Conservation (phyloP, 2,329 filamentous ascomycete species). For the Parasarocladium wereldwijsianum region DNA sequence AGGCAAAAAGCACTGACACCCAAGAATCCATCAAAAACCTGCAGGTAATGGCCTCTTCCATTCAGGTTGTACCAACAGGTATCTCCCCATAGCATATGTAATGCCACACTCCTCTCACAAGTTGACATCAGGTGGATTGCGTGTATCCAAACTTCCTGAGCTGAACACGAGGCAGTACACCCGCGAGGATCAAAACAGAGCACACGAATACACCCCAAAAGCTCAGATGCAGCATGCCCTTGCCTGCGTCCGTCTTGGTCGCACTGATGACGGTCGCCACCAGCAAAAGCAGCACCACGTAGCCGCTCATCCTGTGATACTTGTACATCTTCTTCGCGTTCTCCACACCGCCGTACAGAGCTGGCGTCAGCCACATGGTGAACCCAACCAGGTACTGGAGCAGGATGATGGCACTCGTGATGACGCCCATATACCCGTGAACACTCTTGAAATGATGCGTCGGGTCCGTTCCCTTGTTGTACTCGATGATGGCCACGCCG, state of each 20-base stretch:
- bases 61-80: too few relatives aligned
- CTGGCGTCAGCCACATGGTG: slow-evolving; percentile 64
- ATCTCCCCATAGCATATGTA: too few relatives aligned
- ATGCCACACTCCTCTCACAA: too few relatives aligned
- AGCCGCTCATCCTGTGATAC: slow-evolving; percentile 71
- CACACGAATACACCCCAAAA: slow-evolving; percentile 63
- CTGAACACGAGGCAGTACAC: slow-evolving; percentile 66
- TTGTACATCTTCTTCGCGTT: slow-evolving; percentile 78
- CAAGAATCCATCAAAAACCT: too few relatives aligned
- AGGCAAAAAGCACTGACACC: too few relatives aligned
- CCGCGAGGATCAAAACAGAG: slow-evolving; percentile 49
- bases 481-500: slow-evolving; percentile 59
- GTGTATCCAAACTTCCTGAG: slow-evolving; percentile 59
- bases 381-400: slow-evolving; percentile 68
- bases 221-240: slow-evolving; percentile 53
- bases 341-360: slow-evolving; percentile 62
- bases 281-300: slow-evolving; percentile 54
- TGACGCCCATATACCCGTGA: slow-evolving; percentile 72
- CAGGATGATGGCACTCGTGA: slow-evolving; percentile 54
- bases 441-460: slow-evolving; percentile 63
- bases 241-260: slow-evolving; percentile 61
- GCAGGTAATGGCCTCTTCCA: too few relatives aligned
- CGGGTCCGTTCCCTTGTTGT: slow-evolving; percentile 63
- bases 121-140: neutral
- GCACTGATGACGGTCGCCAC: slow-evolving; percentile 62